Base-by-base conservation (phyloP, 768 basidiomycete genomes). In the Coprinopsis sp. region DNA sequence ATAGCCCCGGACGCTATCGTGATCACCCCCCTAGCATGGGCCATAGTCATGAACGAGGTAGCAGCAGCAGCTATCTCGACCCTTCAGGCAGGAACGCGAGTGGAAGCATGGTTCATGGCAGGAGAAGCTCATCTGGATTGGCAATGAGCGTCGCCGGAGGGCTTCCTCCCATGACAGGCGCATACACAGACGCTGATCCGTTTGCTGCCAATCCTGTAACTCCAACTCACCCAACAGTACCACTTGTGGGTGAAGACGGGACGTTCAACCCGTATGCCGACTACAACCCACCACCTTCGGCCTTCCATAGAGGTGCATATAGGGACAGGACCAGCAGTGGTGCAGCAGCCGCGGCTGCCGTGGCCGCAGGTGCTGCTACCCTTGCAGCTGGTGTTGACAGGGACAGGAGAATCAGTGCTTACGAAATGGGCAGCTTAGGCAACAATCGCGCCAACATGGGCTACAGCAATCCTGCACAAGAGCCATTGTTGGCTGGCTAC, bases 221-320 rank as follows among this genome's bases (percentile, higher is more conserved):
- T 8, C 30, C 30, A 31, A 31, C 30, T 31, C 30, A 8, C 30
- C 10, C 30, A 31, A 31, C n/a, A 31, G 30, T n/a, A n/a, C 30
- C 8, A 31, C 8, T 31, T 39, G 22, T 34, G 16, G 59, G 57
- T 13, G 59, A 64, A 45, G 51, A 57, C 34, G 47, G 51, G 33
- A 54, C 54, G 16, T 76, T 68, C 58, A 79, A 83, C 55, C 82
- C 81, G 3, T 81, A 79, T 57, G 65, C 70, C 0, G 79, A 78
- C 22, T 74, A 70, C 52, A 55, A 62, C 36, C 71, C 79, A 34
- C 70, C 75, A 3, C 72, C 72, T 3, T 59, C 54, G 38, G 62
- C 64, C 18, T 61, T 60, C 41, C 47, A 55, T 19, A 53, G 51
- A 27, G 60, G 59, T 28, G 52, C 58, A 12, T 62, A 67, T 44